phyloP scores from a whole-genome alignment of 2,329 filamentous ascomycete genomes.

The Aureobasidium sp. region DNA sequence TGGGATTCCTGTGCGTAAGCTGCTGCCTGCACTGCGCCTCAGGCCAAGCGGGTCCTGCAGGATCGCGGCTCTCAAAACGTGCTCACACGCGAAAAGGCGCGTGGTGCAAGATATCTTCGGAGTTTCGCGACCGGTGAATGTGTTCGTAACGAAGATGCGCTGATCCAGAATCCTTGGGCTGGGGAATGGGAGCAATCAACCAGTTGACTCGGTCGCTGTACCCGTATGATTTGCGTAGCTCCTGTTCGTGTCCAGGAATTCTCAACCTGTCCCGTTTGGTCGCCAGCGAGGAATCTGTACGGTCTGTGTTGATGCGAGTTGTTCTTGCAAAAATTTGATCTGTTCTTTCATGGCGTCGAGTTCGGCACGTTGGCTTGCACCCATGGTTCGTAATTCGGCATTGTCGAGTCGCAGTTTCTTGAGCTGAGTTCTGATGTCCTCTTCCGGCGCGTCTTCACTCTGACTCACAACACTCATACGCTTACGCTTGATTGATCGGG shows the following conservation, averaged over 20 bases:
- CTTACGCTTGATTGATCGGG: slow-evolving; percentile 1
- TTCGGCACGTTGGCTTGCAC: not conserved
- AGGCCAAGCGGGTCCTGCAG: not conserved
- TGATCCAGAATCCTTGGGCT: too few species aligned
- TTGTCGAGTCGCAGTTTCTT: slow-evolving; percentile 28
- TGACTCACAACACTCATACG: not conserved
- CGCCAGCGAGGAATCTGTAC: not conserved
- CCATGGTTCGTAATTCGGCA: slow-evolving; percentile 20
- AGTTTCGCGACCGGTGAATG: too few species aligned
- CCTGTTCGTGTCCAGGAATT: too few species aligned
- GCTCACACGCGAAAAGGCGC: not conserved
- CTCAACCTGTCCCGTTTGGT: not conserved
- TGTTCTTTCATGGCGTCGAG: not conserved
- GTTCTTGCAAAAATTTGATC: not conserved
- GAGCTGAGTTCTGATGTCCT: slow-evolving; percentile 29
- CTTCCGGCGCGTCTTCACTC: slow-evolving; percentile 14
- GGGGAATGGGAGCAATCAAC: not conserved
- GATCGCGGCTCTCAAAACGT: not conserved
- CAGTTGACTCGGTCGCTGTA: not conserved
- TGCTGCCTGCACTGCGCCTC: slow-evolving; percentile 7
- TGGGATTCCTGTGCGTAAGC: not conserved
- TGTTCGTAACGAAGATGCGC: too few species aligned
- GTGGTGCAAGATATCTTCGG: too few species aligned
- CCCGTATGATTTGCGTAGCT: too few species aligned
- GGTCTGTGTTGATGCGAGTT: not conserved